Conservation (phyloP, 1,284 basidiomycete species). For the Marasmius sp. region DNA sequence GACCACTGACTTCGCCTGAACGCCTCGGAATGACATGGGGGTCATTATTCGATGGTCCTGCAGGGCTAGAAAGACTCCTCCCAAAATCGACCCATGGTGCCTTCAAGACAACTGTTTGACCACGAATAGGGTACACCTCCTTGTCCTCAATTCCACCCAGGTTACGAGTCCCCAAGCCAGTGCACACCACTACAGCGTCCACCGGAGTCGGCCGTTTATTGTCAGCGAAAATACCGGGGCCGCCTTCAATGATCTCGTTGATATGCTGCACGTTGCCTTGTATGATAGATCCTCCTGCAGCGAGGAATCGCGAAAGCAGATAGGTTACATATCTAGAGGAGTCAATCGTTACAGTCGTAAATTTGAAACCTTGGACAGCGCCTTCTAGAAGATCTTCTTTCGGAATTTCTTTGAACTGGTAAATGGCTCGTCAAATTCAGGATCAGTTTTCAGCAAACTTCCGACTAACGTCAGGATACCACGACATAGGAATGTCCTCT, state of each 20-base stretch:
- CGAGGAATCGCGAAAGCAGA: slow-evolving; percentile 61
- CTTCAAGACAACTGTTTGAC: slow-evolving; percentile 79
- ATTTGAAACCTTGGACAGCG: slow-evolving; percentile 5
- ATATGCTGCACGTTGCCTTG: slow-evolving; percentile 65
- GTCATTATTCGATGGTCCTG: slow-evolving; percentile 33
- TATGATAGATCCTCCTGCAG: slow-evolving; percentile 56
- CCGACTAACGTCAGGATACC: slow-evolving; percentile 60
- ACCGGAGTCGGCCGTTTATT: slow-evolving; percentile 26
- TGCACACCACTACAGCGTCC: slow-evolving; percentile 66
- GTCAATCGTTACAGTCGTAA: slow-evolving; percentile 45
- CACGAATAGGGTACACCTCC: slow-evolving; percentile 77
- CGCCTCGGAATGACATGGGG: slow-evolving; percentile 71
- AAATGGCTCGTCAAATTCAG: not conserved
- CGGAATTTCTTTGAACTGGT: slow-evolving; percentile 1
- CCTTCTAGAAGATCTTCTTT: not conserved
- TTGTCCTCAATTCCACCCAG: slow-evolving; percentile 80
- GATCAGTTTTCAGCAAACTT: not conserved
- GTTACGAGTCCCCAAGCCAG: slow-evolving; percentile 64
- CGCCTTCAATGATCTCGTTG: slow-evolving; percentile 63
- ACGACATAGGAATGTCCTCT: slow-evolving; percentile 44
- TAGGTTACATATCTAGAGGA: slow-evolving; percentile 68
- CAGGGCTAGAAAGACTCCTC: slow-evolving; percentile 43
- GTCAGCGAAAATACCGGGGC: slow-evolving; percentile 40
- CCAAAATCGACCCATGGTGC: slow-evolving; percentile 65
- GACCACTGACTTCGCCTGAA: slow-evolving; percentile 57